Evolutionary conservation across 2,329 filamentous ascomycete species (phyloP), one percentile per base, ranked within the genome.

Genomic region (Talaromyces rugulosus): DNA sequence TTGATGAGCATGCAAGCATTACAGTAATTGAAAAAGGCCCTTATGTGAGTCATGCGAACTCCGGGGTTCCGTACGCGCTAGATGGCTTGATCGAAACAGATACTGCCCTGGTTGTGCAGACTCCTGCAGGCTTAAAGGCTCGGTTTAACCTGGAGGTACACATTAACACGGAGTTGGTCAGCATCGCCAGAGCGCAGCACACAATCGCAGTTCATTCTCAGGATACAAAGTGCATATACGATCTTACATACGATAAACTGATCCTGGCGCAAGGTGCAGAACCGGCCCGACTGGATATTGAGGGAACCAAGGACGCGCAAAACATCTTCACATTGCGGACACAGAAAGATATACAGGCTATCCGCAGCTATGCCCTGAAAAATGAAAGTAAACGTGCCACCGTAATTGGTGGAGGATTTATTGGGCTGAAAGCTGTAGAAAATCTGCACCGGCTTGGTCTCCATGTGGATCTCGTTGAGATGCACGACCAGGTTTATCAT

Each of bases 201-300:
- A 42, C 36, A 42, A 42, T 42, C 14, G 36, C 36, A 14, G 36
- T 42, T 5, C 36, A 42, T 12, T 42, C 36, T 42, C 36, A 14
- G n/a, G 14, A 42, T 14, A 14, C 36, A 42, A 42, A 42, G 36
- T 23, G 23, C 5, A 31, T 47, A 18, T 58, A 58, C 36, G 8
- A 58, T 58, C 11, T 58, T 58, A 16, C 27, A 47, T 58, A 58
- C 33, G 56, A 58, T 58, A 58, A 51, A 58, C 47, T 58, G 56
- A 50, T 58, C 31, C 36, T 58, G 14, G 56, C 56, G 12, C 18
- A 31, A 50, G 56, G 56, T 23, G 56, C 56, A 33, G 56, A 58
- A n/a, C 40, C 56, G 16, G 56, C 56, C n/a, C 16, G 33, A 31
- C 56, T 27, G 8, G 40, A 58, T 16, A 58, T 58, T 47, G 40